Evolutionary conservation across 2,329 filamentous ascomycete species (phyloP).

Genomic region (Dothideomycetidae sp.): DNA sequence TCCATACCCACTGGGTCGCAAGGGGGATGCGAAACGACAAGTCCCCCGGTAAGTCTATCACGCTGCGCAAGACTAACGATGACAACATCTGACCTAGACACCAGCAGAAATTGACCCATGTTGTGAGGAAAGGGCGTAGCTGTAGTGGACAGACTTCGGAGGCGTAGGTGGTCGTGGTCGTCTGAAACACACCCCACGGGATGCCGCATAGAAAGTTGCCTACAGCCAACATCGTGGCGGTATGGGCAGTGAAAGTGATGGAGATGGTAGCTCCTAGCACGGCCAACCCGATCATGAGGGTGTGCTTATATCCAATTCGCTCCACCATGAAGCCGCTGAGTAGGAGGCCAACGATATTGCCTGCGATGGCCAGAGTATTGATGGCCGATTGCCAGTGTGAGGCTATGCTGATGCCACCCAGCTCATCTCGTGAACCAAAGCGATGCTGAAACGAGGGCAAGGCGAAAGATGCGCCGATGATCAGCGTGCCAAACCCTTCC

Average conservation of each 20-base stretch:
- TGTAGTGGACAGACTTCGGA: conserved; percentile 48
- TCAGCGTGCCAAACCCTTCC: conserved; percentile 48
- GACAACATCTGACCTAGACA: conserved; percentile 46
- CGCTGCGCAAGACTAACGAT: conserved; percentile 22
- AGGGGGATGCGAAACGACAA: conserved; percentile 29
- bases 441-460: neutral
- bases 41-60: conserved; percentile 14
- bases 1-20: conserved; percentile 31
- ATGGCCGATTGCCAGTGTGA: conserved; percentile 31
- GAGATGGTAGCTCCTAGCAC: conserved; percentile 24
- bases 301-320: conserved; percentile 21
- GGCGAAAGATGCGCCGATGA: conserved; percentile 32
- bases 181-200: conserved; percentile 20
- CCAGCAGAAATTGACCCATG: conserved; percentile 48
- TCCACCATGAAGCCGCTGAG: conserved; percentile 22
- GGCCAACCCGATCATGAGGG: conserved; percentile 19
- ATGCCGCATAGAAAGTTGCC: conserved; percentile 28
- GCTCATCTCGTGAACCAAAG: neutral
- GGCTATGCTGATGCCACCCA: neutral
- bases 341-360: conserved; percentile 34
- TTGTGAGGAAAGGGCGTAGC: conserved; percentile 43
- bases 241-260: conserved; percentile 6
- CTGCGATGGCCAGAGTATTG: conserved; percentile 32
- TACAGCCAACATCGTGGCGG: conserved; percentile 17
- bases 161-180: conserved; percentile 44